These are phyloP conservation scores for Fraxinus ornus DNA, from an alignment of 305 asterid genomes.

Conservation along the genomic window DNA sequence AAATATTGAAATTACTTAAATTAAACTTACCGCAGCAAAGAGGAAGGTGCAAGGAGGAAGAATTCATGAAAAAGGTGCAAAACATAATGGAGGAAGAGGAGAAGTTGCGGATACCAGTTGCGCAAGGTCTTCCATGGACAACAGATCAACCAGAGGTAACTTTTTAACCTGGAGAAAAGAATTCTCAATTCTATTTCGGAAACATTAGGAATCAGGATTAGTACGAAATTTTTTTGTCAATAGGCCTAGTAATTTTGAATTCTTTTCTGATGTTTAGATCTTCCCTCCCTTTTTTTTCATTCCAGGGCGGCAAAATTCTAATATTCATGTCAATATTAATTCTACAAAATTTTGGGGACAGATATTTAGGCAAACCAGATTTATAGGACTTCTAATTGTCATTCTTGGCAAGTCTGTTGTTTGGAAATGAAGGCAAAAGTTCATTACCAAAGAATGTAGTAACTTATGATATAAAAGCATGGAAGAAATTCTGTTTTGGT, in stretches of 20 bases:
- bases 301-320: neutral
- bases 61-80: slow-evolving; percentile 63
- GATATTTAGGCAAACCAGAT: neutral
- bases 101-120: slow-evolving; percentile 69
- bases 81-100: slow-evolving; percentile 72
- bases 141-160: slow-evolving; percentile 89
- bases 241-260: neutral
- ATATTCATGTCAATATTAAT: neutral
- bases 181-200: neutral
- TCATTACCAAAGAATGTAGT: neutral
- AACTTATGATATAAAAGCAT: neutral
- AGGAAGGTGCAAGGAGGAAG: slow-evolving; percentile 80
- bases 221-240: neutral
- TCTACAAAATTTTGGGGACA: neutral
- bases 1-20: slow-evolving; percentile 19
- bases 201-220: neutral
- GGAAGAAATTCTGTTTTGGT: neutral
- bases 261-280: neutral
- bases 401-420: neutral
- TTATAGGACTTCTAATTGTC: neutral
- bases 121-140: slow-evolving; percentile 93
- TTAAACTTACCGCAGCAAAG: slow-evolving; percentile 59
- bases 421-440: neutral
- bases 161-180: neutral
- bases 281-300: neutral